Evolutionary conservation across 805 yeast genomes (phyloP), one percentile per base, ranked within the genome.

Genomic region (Saccharomycopsis oosterbeekiorum): DNA sequence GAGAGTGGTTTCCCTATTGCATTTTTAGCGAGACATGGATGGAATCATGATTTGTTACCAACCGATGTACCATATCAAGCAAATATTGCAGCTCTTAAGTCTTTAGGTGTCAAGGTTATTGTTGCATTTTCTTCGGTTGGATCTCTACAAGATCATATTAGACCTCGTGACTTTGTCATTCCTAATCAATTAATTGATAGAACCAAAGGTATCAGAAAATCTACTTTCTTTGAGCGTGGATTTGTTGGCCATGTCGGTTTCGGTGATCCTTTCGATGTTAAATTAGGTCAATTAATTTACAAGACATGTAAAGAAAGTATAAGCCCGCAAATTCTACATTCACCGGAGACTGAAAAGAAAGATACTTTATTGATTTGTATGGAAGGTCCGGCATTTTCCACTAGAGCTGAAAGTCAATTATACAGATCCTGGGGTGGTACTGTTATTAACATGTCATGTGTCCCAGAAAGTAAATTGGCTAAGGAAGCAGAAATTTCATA

Each of bases 311-410:
- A 73, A 17, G 71, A 68, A 36, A 77, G 77, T 36, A 73, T 83
- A 72, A 74, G 73, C 55, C 65, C 65, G 41, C 65, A 60, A 43
- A 41, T 37, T 17, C 75, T 92, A 73, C 96, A 88, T 75, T 78
- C 89, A 59, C 85, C 83, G 72, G 75, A 72, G 60, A 76, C 89
- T 58, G 85, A 84, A 67, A 82, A 82, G 60, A 84, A 82, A 62
- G 97, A 93, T 69, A 75, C 88, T 62, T 88, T 96, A 6, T 83
- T 94, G 50, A 81, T 94, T 65, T 94, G 99, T 74, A 94, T 94
- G 99, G 99, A 93, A 75, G 99, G 99, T 53, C 99, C 99, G 2
- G 97, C 94, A 57, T 94, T 94, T 74, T 86, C 96, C 43, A 94
- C 99, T 14, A 82, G 99, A 66, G 98, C 99, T 10, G 99, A 94